Evolutionary conservation across 2,329 filamentous ascomycete genomes (phyloP), one percentile per base, ranked within the genome.

Genomic region (Knufia petricola): DNA sequence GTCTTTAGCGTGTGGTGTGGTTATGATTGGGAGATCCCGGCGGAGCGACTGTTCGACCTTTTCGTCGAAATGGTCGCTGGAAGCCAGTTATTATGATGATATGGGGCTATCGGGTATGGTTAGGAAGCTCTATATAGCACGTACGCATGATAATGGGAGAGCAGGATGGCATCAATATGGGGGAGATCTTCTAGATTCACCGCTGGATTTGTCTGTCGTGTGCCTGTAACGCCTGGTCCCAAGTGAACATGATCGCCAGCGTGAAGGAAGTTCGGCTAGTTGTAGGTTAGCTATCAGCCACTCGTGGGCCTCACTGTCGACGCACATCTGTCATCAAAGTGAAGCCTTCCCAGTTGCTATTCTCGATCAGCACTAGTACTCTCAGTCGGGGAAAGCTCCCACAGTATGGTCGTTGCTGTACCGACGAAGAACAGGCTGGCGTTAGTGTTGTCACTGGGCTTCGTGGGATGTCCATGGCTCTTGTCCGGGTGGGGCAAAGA

Each of bases 181-280:
- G 81, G 81, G 1, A 84, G 65, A 23, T 77, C 68, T 41, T 79
- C 69, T 3, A 84, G 60, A 49, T 81, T 73, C 13, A 84, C 68
- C 0, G 77, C 76, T 19, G 79, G 79, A 53, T 84, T 74, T 0
- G 75, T 82, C 20, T 64, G 61, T 1, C 79, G 68, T 20, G 68
- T 69, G 1, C 69, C 74, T 1, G 69, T 75, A 1, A 83, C 78
- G 1, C 79, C 79, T 0, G 80, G 79, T 0, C 79, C 81, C 1
- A 84, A 71, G 59, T 84, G 79, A 7, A 84, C 78, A 55, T 83
- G 77, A 57, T 82, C 78, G 26, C 79, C 79, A 1, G 73, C 73
- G 56, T 82, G 80, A 0, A 84, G 70, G 63, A 84, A 84, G 62
- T 82, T 82, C 7, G 78, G 77, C 37, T 40, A 17, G 19, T 28